Base-by-base conservation (phyloP, 2,329 filamentous ascomycete species). In the Cordyceps cateniannulata region DNA sequence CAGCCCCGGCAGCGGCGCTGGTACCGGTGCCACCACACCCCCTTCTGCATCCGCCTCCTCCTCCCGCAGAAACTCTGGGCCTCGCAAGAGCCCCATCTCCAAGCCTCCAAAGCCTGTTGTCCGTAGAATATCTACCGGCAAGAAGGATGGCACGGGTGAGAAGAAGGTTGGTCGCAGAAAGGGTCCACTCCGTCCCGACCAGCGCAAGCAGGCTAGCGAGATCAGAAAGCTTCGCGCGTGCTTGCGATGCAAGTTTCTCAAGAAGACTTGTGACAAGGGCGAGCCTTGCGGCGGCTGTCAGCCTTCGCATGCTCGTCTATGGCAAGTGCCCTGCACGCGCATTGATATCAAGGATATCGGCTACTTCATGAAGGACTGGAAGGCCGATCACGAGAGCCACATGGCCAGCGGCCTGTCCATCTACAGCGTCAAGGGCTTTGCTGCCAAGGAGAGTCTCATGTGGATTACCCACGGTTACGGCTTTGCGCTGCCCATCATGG, bases 321-420 rank as follows among this genome's bases (percentile, higher is more conserved):
- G 93, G 93, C 93, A 97, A 77, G 93, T 98, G 49, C 93, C 93
- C 63, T 98, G 93, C 81, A 98, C 93, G 45, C 90, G 93, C 64
- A 96, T 97, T 70, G 93, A 97, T 75, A 98, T 98, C 81, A 97
- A 96, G 83, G 93, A 98, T 70, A 96, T 98, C 69, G 90, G 87
- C 48, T 96, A 96, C 76, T 98, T 98, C 81, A 95, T 97, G 90
- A 97, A 97, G 81, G 93, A 97, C 75, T 98, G 93, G 93, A 96
- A 93, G 77, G 93, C 92, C 49, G 93, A 98, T 74, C 96, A 95
- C 69, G 92, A 96, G 77, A 88, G 92, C 67, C 93, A 97, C 72
- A 85, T 95, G 67, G 89, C 85, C 65, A 85, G 90, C 62, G 91
- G 90, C 60, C 91, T 97, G 72, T 96, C 92, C 2, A 89, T 96